phyloP scores from a whole-genome alignment of 1,284 basidiomycete species.

The Vanrija humicola region DNA sequence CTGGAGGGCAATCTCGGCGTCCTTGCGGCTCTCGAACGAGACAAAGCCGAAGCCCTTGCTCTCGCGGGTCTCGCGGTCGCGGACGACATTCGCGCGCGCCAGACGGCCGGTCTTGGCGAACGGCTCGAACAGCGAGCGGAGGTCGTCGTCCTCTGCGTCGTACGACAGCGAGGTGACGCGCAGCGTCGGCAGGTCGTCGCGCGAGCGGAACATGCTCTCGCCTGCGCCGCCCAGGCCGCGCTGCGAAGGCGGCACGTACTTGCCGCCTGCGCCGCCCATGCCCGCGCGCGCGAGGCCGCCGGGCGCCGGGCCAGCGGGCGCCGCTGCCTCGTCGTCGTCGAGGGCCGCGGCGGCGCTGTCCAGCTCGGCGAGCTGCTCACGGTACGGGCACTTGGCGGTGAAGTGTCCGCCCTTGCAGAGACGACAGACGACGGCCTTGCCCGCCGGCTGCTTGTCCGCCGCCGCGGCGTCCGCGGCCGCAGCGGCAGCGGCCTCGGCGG shows the following conservation, averaged over 20 bases:
- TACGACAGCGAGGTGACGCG: conserved; percentile 96
- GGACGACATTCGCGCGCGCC: conserved; percentile 86
- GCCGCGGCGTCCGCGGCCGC: conserved; percentile 67
- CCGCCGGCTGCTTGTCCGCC: conserved; percentile 65
- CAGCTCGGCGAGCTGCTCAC: conserved; percentile 73
- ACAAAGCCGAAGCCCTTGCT: conserved; percentile 75
- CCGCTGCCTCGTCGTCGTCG: conserved; percentile 44
- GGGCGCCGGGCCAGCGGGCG: conserved; percentile 11
- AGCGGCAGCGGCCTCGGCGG: conserved; percentile 51
- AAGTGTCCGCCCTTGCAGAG: conserved; percentile 97
- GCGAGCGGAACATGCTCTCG: conserved; percentile 67
- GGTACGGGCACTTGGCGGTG: conserved; percentile 98
- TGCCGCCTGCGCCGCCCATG: conserved; percentile 53
- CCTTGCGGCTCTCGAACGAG: conserved; percentile 77
- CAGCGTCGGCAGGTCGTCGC: conserved; percentile 93
- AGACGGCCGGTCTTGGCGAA: conserved; percentile 69
- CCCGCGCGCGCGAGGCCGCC: conserved; percentile 22
- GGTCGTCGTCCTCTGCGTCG: conserved; percentile 90
- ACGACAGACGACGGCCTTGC: conserved; percentile 86
- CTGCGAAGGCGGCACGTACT: conserved; percentile 78
- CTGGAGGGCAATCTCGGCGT: conserved; percentile 83
- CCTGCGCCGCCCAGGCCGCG: conserved; percentile 62
- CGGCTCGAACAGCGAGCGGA: conserved; percentile 76
- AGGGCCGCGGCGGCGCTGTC: conserved; percentile 63
- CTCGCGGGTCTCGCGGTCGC: conserved; percentile 89